Base-by-base conservation (phyloP, 2,329 filamentous ascomycete species). In the Alternaria sp. region DNA sequence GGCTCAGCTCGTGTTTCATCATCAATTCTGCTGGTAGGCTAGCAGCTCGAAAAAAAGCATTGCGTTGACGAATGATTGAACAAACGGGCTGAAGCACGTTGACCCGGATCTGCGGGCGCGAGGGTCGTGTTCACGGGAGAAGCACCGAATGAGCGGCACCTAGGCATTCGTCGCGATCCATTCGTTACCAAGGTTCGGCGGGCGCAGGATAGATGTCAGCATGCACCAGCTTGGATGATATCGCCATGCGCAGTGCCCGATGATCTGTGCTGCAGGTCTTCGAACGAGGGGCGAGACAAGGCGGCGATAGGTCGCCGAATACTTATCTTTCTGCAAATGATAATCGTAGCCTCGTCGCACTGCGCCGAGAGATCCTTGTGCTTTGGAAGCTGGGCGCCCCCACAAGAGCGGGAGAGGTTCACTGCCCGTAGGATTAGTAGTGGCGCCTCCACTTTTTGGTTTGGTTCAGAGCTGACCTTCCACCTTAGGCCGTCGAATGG, bases 121-220 rank as follows among this genome's bases (percentile, higher is more conserved):
- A 44, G 30, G 62, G 52, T 55, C 55, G 43, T 57, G 25, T 55
- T 54, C 44, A 44, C 63, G 63, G 63, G 64, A 68, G 64, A 66
- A 55, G 44, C 58, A 55, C 57, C 46, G 43, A 54, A 30, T 12
- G 45, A 26, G 57, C 47, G 51, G 58, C 40, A 62, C 30, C 46
- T 36, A 36, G 57, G 36, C 57, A 45, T 30, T 11, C 26, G 44
- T 53, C 17, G 47, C 47, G 46, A 46, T 12, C 36, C 26, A 40
- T 43, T 40, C 47, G 21, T 51, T 58, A 21, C 44, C 46, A 60
- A 64, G 60, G 60, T 66, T 28, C 19, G 15, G 58, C 43, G 28
- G 36, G n/a, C 30, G 21, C 40, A 54, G 26, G 40, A 21, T 43
- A 13, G 11, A 49, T 30, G 21, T 44, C 23, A 57, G 30, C 30